Evolutionary conservation across 2,329 filamentous ascomycete genomes (phyloP).

Genomic region (Epichloe baconii): DNA sequence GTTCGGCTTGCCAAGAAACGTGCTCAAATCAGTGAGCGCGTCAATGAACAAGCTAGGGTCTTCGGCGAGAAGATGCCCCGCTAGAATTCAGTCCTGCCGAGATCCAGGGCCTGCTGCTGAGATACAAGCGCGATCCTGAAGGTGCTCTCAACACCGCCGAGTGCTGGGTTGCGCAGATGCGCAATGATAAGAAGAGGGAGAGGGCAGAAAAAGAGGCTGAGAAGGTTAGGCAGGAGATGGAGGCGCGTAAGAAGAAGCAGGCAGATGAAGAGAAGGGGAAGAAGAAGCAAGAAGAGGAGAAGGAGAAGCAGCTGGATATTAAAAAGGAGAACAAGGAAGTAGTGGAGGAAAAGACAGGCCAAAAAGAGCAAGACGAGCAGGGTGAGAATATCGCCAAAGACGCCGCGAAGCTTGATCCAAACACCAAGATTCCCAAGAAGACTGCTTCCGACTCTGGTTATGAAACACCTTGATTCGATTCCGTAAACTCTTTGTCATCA

Average conservation of each 20-base stretch:
- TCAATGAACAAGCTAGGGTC: constrained; percentile 31
- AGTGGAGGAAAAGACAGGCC: not conserved
- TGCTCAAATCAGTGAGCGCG: constrained; percentile 23
- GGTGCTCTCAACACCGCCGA: constrained; percentile 33
- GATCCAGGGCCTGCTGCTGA: constrained; percentile 45
- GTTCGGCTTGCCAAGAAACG: constrained; percentile 18
- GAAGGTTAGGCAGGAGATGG: constrained; percentile 5
- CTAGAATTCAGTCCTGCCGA: constrained; percentile 47
- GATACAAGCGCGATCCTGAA: constrained; percentile 39
- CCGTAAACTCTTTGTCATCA: too few relatives aligned
- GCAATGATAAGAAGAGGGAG: constrained; percentile 35
- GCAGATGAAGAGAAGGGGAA: not conserved
- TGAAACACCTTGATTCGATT: constrained; percentile 13
- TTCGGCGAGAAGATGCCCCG: constrained; percentile 40
- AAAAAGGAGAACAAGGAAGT: not conserved
- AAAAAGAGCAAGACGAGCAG: constrained; percentile 2
- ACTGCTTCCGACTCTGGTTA: constrained; percentile 21
- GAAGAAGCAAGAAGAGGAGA: not conserved
- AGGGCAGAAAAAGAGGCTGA: constrained; percentile 20
- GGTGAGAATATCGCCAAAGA: not conserved
- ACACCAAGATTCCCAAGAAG: constrained; percentile 11
- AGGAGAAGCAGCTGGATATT: constrained; percentile 3
- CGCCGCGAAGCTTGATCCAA: not conserved
- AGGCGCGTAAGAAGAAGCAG: not conserved
- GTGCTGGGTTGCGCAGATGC: constrained; percentile 35